phyloP scores from a whole-genome alignment of 2,329 filamentous ascomycete species.

The Nannizziopsis arthrosporioides region DNA sequence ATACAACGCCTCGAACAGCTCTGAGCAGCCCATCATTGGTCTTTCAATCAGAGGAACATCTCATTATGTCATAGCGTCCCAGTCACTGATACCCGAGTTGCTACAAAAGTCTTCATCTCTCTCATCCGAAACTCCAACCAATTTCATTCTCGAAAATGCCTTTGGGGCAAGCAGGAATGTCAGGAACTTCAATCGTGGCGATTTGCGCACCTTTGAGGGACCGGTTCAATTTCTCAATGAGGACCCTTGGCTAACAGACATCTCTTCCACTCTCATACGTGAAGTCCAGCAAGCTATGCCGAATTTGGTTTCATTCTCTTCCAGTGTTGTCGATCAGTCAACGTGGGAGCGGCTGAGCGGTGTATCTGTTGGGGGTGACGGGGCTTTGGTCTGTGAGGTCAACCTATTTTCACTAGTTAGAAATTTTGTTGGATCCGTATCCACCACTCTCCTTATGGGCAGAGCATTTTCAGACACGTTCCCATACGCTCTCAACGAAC shows the following conservation, averaged over 20 bases:
- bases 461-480: constrained; percentile 41
- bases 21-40: constrained; percentile 35
- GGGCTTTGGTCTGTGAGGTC: constrained; percentile 39
- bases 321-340: constrained; percentile 49
- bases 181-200: constrained; percentile 24
- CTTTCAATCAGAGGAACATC: constrained; percentile 40
- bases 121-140: constrained; percentile 23
- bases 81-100: constrained; percentile 35
- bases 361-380: constrained; percentile 33
- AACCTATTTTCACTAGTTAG: constrained; percentile 43
- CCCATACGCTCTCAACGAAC: constrained; percentile 42
- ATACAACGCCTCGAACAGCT: constrained; percentile 5
- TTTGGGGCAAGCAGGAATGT: constrained; percentile 34
- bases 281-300: constrained; percentile 38
- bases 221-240: constrained; percentile 34
- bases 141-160: constrained; percentile 30
- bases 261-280: constrained; percentile 29
- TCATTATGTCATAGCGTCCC: constrained; percentile 41
- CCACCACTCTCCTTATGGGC: constrained; percentile 42
- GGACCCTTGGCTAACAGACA: constrained; percentile 36
- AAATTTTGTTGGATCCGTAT: constrained; percentile 44
- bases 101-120: constrained; percentile 24
- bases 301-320: constrained; percentile 48
- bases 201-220: constrained; percentile 31
- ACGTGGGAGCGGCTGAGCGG: constrained; percentile 49